These are phyloP conservation scores for Tetrahymena elliotti DNA, from an alignment of 73 alveolate species.

Conservation along the genomic window DNA sequence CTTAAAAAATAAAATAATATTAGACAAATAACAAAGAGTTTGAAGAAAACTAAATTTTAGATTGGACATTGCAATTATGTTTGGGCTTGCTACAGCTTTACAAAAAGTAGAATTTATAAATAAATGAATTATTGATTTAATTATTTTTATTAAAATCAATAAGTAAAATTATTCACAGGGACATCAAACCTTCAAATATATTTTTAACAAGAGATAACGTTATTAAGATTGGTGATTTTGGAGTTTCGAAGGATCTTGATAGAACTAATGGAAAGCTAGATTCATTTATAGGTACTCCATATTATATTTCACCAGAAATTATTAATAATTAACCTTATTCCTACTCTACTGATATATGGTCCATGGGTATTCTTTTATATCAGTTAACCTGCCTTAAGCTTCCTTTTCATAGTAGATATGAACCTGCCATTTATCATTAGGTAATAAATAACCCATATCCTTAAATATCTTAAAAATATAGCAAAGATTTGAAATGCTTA, in stretches of 20 bases:
- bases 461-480: too few species aligned
- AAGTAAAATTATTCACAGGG: constrained; percentile 45
- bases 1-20: too few species aligned
- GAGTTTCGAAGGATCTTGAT: constrained; percentile 18
- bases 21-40: too few species aligned
- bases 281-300: constrained; percentile 51
- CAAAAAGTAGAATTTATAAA: not conserved
- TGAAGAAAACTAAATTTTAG: not conserved
- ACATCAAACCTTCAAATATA: constrained; percentile 43
- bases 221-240: constrained; percentile 50
- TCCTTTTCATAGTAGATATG: too few species aligned
- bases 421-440: too few species aligned
- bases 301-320: constrained; percentile 50
- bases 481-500: too few species aligned
- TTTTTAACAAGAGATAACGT: constrained; percentile 23
- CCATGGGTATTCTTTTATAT: too few species aligned
- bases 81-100: not conserved
- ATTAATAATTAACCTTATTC: constrained; percentile 34
- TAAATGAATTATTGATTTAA: too few species aligned
- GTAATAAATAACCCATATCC: too few species aligned
- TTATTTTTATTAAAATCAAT: too few species aligned
- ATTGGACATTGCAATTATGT: not conserved
- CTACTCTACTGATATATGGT: too few species aligned
- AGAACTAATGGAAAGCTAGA: not conserved
- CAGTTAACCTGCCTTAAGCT: too few species aligned